Evolutionary conservation across 495 filamentous ascomycete species (phyloP).

Genomic region (Aspergillus biplanus): DNA sequence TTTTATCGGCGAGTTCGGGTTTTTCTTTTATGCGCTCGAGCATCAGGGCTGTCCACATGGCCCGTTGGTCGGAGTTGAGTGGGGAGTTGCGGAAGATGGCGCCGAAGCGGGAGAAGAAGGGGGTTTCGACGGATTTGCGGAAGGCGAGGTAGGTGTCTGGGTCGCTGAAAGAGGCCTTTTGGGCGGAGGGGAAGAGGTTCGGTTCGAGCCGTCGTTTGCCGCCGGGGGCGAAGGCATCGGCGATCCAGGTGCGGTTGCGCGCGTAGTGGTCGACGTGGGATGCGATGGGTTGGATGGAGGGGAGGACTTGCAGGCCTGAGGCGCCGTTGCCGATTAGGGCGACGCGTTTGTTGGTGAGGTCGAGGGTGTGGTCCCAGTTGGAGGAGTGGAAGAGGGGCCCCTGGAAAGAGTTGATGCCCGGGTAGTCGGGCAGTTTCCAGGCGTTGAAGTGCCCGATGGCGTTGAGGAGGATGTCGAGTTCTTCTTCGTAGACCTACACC

Average conservation of each 20-base stretch:
- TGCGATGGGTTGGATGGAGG: constrained; percentile 60
- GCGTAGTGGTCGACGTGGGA: constrained; percentile 66
- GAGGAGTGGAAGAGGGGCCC: constrained; percentile 58
- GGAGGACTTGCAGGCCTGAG: constrained; percentile 58
- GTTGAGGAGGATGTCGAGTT: constrained; percentile 62
- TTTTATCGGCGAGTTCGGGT: constrained; percentile 55
- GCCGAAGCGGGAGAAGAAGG: constrained; percentile 60
- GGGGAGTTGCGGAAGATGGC: constrained; percentile 58
- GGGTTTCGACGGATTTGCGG: constrained; percentile 55
- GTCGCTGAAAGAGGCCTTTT: constrained; percentile 51
- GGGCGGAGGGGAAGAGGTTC: constrained; percentile 54
- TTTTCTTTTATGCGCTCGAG: constrained; percentile 53
- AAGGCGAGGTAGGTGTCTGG: constrained; percentile 53
- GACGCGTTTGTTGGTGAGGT: constrained; percentile 56
- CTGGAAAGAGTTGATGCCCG: constrained; percentile 52
- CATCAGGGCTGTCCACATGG: constrained; percentile 58
- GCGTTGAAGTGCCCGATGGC: constrained; percentile 61
- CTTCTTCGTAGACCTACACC: constrained; percentile 51
- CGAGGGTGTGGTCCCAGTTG: constrained; percentile 54
- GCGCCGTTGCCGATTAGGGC: constrained; percentile 67
- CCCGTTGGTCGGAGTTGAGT: constrained; percentile 50
- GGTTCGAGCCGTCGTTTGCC: constrained; percentile 47
- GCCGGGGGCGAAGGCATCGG: constrained; percentile 52
- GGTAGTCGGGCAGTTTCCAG: constrained; percentile 56
- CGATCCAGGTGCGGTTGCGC: constrained; percentile 71